Percentiles rank a stretch among this genome's conserved stretches.
phyloP scores from a whole-genome alignment of 1,284 basidiomycete species.

The Malassezia vespertilionis region DNA sequence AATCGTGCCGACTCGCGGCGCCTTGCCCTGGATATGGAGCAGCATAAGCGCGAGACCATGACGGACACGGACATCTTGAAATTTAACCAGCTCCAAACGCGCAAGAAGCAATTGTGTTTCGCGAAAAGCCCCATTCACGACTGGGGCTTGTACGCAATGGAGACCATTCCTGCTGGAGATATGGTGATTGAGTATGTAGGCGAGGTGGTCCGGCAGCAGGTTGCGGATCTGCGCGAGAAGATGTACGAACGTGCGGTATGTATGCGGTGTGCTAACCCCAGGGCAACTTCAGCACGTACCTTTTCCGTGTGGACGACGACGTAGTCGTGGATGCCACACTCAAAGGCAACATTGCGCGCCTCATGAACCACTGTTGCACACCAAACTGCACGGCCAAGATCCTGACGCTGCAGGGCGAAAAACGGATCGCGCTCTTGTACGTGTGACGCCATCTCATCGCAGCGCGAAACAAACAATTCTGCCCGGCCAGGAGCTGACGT shows the following conservation, averaged over 20 bases:
- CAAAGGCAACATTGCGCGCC: conserved; percentile 74
- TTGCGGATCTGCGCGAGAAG: conserved; percentile 94
- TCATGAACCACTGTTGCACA: conserved; percentile 71
- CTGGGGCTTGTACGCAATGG: conserved; percentile 63
- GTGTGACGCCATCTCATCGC: conserved; percentile 2
- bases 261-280: conserved; percentile 45
- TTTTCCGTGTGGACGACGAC: conserved; percentile 50
- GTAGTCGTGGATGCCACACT: conserved; percentile 82
- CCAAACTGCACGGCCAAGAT: conserved; percentile 97
- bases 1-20: conserved; percentile 89
- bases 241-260: conserved; percentile 84
- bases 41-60: conserved; percentile 61
- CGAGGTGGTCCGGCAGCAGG: conserved; percentile 84
- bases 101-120: conserved; percentile 96
- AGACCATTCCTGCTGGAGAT: conserved; percentile 75
- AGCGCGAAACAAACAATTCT: conserved; percentile 82
- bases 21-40: conserved; percentile 83
- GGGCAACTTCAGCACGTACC: conserved; percentile 44
- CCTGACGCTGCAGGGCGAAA: conserved; percentile 92
- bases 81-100: conserved; percentile 93
- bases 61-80: conserved; percentile 60
- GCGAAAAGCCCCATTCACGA: conserved; percentile 93
- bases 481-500: conserved; percentile 54
- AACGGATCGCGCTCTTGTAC: conserved; percentile 86
- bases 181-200: conserved; percentile 99